Conservation (phyloP, 768 basidiomycete genomes). For the Suillus plorans region DNA sequence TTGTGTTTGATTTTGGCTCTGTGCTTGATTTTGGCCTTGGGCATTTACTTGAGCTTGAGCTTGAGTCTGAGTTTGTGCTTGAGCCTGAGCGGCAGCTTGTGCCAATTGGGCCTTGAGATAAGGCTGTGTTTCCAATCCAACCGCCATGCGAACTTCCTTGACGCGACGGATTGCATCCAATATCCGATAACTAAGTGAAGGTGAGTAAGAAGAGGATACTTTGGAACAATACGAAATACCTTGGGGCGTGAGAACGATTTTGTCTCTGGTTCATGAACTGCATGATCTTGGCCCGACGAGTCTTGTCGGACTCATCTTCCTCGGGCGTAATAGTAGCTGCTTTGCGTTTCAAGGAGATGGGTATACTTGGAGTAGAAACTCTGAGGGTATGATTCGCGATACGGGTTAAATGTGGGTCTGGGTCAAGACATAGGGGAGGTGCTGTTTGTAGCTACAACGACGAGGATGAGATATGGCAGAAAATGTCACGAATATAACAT, state of each 20-base stretch:
- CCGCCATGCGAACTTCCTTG: conserved; percentile 27
- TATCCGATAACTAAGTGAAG: conserved; percentile 49
- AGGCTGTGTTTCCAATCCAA: conserved; percentile 3
- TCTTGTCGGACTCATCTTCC: conserved; percentile 75
- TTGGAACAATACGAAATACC: conserved; percentile 34
- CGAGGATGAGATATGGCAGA: conserved; percentile 10
- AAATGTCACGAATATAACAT: conserved; percentile 22
- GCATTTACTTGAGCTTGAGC: conserved; percentile 31
- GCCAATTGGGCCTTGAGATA: conserved; percentile 2
- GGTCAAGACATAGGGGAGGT: conserved; percentile 76
- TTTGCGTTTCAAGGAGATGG: conserved; percentile 75
- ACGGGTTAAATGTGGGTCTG: conserved; percentile 73
- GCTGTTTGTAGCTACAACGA: conserved; percentile 63
- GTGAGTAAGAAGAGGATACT: not conserved
- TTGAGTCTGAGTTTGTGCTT: conserved; percentile 7
- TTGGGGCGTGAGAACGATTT: conserved; percentile 46
- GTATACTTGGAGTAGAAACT: conserved; percentile 71
- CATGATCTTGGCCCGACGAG: conserved; percentile 70
- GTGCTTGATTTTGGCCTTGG: conserved; percentile 25
- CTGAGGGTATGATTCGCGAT: conserved; percentile 74
- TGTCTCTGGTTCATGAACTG: conserved; percentile 72
- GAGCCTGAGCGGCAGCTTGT: conserved; percentile 15
- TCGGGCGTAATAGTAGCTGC: conserved; percentile 67
- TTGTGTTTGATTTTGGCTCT: conserved; percentile 23
- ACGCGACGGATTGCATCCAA: conserved; percentile 47